A percentile compares a stretch with the other conserved stretches of the same genome.
phyloP scores from a whole-genome alignment of 208 protist genomes.

The Trypanosoma lewisi region DNA sequence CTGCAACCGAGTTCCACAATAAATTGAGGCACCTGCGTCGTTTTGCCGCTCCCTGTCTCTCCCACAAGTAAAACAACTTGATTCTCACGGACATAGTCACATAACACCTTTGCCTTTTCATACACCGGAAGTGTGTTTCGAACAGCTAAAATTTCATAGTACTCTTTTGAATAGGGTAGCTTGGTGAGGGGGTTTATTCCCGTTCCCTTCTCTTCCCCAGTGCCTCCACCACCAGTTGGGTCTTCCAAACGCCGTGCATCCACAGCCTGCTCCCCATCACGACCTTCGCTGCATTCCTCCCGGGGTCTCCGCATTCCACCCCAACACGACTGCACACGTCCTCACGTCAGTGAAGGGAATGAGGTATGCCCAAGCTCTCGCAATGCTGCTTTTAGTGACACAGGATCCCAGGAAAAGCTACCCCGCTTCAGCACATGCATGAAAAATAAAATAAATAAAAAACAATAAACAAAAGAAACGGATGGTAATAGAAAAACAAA shows the following conservation, averaged over 20 bases:
- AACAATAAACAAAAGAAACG: no score
- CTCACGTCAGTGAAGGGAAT: no score
- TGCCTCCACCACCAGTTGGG: neutral
- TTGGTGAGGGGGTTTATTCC: conserved; percentile 43
- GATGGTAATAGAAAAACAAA: no score
- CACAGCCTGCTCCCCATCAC: neutral
- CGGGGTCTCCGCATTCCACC: conserved; percentile 4
- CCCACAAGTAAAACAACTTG: conserved; percentile 92
- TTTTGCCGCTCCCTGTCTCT: conserved; percentile 96
- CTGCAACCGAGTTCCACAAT: conserved; percentile 53
- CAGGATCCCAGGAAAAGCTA: no score
- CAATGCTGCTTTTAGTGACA: no score
- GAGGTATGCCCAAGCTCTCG: no score
- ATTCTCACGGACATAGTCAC: conserved; percentile 62
- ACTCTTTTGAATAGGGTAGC: conserved; percentile 41
- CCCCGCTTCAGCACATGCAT: no score
- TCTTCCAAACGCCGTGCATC: neutral
- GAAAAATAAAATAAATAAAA: no score
- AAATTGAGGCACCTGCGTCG: conserved; percentile 96
- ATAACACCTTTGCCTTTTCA: conserved; percentile 43
- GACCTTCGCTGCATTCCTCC: neutral
- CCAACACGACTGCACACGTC: neutral
- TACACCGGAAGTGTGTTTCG: conserved; percentile 72
- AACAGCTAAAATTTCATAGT: conserved; percentile 38
- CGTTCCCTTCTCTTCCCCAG: neutral